These are phyloP conservation scores for Calonectria henricotiae DNA, from an alignment of 2,329 filamentous ascomycete species.

Conservation along the genomic window DNA sequence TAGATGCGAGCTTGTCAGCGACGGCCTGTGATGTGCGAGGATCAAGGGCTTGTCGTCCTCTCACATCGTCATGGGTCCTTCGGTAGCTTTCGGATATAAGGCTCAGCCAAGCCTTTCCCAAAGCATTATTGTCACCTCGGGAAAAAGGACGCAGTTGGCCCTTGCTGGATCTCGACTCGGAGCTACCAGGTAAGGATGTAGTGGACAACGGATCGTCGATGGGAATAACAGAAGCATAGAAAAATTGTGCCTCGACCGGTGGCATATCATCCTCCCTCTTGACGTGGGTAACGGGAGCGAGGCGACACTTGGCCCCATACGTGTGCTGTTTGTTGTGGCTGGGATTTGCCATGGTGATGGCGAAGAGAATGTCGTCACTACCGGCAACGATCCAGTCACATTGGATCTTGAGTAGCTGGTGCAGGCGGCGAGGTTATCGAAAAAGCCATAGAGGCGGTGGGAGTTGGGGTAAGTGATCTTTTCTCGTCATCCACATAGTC, in stretches of 20 bases:
- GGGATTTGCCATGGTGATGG: slow-evolving; percentile 43
- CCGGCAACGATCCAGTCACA: slow-evolving; percentile 35
- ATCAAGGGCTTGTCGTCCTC: slow-evolving; percentile 36
- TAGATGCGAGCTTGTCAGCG: slow-evolving; percentile 43
- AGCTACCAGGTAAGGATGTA: slow-evolving; percentile 66
- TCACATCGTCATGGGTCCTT: slow-evolving; percentile 63
- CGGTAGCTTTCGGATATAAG: slow-evolving; percentile 69
- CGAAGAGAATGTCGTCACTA: slow-evolving; percentile 33
- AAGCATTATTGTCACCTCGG: slow-evolving; percentile 81
- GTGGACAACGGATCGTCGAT: slow-evolving; percentile 92
- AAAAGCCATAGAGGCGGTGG: slow-evolving; percentile 44
- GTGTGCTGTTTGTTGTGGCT: slow-evolving; percentile 65
- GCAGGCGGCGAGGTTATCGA: slow-evolving; percentile 39
- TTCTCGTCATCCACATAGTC: slow-evolving; percentile 28
- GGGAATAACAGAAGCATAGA: slow-evolving; percentile 86
- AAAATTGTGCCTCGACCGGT: slow-evolving; percentile 81
- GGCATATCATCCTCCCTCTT: slow-evolving; percentile 68
- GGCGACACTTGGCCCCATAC: slow-evolving; percentile 73
- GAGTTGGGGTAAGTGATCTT: slow-evolving; percentile 18
- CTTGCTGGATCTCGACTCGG: slow-evolving; percentile 69
- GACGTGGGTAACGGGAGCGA: slow-evolving; percentile 64
- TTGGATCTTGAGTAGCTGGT: slow-evolving; percentile 41
- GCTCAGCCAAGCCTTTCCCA: slow-evolving; percentile 84
- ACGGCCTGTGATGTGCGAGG: slow-evolving; percentile 37
- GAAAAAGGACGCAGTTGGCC: slow-evolving; percentile 84